Evolutionary conservation across 176 grass and related monocot species (phyloP), one percentile per base, ranked within the genome.

Genomic region (Lolium multiflorum): DNA sequence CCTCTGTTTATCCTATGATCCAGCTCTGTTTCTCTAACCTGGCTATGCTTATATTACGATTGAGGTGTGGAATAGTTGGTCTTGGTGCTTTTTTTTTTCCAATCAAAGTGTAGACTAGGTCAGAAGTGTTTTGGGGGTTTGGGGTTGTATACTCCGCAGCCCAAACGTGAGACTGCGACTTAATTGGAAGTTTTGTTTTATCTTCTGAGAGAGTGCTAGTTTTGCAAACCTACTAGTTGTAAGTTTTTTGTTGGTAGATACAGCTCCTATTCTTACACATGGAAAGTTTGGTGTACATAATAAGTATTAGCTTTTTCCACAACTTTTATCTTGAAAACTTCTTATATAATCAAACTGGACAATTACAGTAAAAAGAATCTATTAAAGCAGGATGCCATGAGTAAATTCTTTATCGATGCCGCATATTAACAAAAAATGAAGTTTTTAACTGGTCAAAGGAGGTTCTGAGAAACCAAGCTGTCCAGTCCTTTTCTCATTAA

Each of bases 1-100:
- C 17, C 17, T 51, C 1, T 50, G 41, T 54, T 12, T 39, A n/a
- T 41, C 47, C 66, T 84, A 56, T 21, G 76, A 55, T 84, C 21
- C 15, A 11, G n/a, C 56, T 31, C 75, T 54, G 1, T 12, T 74
- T 80, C 8, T 44, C 7, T 71, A 71, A 54, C n/a, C 2, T 60
- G 52, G 57, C 7, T 80, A 24, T 82, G 71, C 48, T 82, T 82
- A 82, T 87, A 82, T 76, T 73, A 72, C 11, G 7, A 79, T n/a
- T 21, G 7, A 16, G 39, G 6, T 65, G 58, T 15, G 20, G 14
- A 35, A 3, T 75, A 75, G 9, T 5, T 75, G 72, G 37, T 17
- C 12, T 44, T 18, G 43, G 48, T n/a, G 63, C 0, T 66, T 20
- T 44, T 12, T 67, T 67, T 18, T 17, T 1, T 21, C 49, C 16